These are phyloP conservation scores for Boletus bicolor DNA, from an alignment of 768 basidiomycete genomes.

Conservation along the genomic window DNA sequence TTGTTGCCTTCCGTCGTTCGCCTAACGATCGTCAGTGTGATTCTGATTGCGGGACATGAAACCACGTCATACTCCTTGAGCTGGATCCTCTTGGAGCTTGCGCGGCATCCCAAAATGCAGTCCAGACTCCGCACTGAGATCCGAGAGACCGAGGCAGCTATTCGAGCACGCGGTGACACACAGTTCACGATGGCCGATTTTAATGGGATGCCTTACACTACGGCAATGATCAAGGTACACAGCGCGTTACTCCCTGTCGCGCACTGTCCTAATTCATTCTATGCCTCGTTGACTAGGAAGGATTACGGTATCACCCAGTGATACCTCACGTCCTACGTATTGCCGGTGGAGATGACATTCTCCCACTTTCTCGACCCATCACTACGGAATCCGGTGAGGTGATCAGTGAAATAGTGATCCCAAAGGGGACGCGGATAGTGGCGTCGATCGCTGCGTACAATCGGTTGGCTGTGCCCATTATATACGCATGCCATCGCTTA, in stretches of 20 bases:
- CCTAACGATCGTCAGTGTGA: conserved; percentile 33
- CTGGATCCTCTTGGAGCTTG: conserved; percentile 65
- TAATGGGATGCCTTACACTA: conserved; percentile 48
- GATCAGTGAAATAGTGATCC: conserved; percentile 43
- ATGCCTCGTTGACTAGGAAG: conserved; percentile 35
- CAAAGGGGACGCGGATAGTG: conserved; percentile 50
- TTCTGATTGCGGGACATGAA: conserved; percentile 53
- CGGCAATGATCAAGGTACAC: conserved; percentile 33
- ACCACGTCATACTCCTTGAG: conserved; percentile 56
- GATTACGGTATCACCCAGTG: conserved; percentile 47
- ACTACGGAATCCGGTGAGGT: conserved; percentile 42
- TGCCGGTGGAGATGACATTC: conserved; percentile 49
- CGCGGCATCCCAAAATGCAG: conserved; percentile 56
- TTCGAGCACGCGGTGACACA: conserved; percentile 10
- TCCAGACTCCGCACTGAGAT: conserved; percentile 46
- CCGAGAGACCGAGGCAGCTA: conserved; percentile 3
- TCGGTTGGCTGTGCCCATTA: conserved; percentile 34
- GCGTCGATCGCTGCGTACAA: conserved; percentile 55
- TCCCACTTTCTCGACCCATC: conserved; percentile 58
- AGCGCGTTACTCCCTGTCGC: conserved; percentile 12
- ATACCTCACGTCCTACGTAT: conserved; percentile 52
- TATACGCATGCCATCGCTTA: neutral
- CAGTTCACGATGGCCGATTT: conserved; percentile 39
- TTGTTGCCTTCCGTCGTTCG: neutral
- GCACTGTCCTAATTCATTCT: neutral